Evolutionary conservation across 2,329 filamentous ascomycete genomes (phyloP), one percentile per base, ranked within the genome.

Genomic region (Phyllosticta paracitricarpa): DNA sequence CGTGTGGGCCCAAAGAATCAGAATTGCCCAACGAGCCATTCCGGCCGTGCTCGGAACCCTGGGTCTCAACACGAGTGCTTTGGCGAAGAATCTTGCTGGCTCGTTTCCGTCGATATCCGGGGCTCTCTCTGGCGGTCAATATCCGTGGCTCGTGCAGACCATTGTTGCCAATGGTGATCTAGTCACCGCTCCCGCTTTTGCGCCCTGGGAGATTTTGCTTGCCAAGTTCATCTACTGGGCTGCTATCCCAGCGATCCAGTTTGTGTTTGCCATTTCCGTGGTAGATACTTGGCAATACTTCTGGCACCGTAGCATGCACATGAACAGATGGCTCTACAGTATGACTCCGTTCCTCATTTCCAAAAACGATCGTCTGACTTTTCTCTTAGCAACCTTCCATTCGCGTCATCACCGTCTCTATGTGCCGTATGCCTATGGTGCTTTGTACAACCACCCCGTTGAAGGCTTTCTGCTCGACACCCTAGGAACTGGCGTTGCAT

Each of bases 211-310:
- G 76, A 70, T 95, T 53, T 66, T 81, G 30, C 75, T 84, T 35
- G 94, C 91, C 52, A 88, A 87, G 74, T 79, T 83, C 63, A 84
- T 96, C 66, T 97, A 97, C 78, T 88, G 89, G 81, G 77, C 85
- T 64, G 72, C 87, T 51, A 81, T 97, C 64, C 94, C 94, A 0
- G 81, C 78, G 2, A 61, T 93, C 56, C 93, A 97, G 73, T 89
- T 96, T 71, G 77, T 83, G 62, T 70, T 89, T 57, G 94, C 87
- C 25, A 82, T 93, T 63, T 77, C 84, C 65, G 80, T 95, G 66
- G 83, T 97, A 67, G 94, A 99, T 76, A 94, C 91, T 54, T 99
- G 94, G 94, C 93, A 99, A 73, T 99, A 99, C 78, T 96, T 97
- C 77, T 82, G 93, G 69, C 94, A 99, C 76, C 90, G 94, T 51